Evolutionary conservation across 2,329 filamentous ascomycete genomes (phyloP).

Genomic region (Trichophyton verrucosum): DNA sequence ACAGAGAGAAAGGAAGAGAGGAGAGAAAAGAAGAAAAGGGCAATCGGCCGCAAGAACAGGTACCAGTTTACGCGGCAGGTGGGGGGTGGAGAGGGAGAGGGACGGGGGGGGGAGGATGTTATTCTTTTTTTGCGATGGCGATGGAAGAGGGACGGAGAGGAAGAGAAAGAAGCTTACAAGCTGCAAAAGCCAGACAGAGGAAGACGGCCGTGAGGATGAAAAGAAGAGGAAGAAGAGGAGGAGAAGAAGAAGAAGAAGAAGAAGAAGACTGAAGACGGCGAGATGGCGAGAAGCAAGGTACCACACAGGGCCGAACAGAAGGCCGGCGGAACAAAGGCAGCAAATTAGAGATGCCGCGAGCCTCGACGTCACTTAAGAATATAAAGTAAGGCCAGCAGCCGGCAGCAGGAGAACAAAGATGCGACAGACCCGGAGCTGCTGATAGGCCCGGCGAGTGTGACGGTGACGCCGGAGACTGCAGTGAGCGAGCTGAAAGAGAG

Average conservation of each 20-base stretch:
- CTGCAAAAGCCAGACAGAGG: neutral
- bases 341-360: neutral
- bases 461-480: neutral
- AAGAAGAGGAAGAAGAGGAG: neutral
- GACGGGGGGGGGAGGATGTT: constrained; percentile 8
- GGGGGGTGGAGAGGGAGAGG: constrained; percentile 8
- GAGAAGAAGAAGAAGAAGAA: neutral
- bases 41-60: constrained; percentile 4
- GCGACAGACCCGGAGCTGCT: neutral
- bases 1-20: constrained; percentile 1
- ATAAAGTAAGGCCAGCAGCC: neutral
- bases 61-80: constrained; percentile 5
- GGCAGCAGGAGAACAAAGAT: neutral
- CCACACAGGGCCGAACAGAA: neutral
- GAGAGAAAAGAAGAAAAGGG: constrained; percentile 12
- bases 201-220: neutral
- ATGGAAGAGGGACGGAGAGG: neutral
- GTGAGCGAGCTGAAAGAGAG: neutral
- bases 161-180: neutral
- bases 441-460: neutral
- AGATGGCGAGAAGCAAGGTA: neutral
- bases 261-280: neutral
- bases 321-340: neutral
- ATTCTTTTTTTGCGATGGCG: neutral
- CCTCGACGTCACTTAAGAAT: neutral